These are phyloP conservation scores for Colletotrichum salicis DNA, from an alignment of 2,329 filamentous ascomycete genomes.

Conservation along the genomic window DNA sequence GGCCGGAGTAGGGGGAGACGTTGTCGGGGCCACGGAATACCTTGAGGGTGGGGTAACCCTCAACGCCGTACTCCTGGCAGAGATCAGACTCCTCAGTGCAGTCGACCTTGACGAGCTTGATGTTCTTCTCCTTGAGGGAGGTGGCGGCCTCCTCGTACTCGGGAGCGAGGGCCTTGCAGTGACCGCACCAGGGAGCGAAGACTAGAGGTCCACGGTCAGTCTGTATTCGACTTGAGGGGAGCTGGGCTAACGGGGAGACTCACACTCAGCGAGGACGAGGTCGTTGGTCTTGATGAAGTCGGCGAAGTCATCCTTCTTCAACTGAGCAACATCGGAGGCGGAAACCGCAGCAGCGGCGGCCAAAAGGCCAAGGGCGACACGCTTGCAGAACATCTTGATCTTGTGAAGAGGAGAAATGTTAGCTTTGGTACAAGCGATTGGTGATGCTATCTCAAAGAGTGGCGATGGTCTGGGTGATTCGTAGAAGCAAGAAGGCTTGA, in stretches of 20 bases:
- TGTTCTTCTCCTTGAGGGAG: conserved; percentile 86
- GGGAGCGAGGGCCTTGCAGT: conserved; percentile 97
- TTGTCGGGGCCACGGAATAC: conserved; percentile 93
- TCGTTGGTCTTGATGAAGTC: conserved; percentile 87
- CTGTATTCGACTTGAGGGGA: conserved; percentile 16
- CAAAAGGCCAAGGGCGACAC: conserved; percentile 64
- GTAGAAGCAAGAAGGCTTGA: neutral
- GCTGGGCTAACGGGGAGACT: conserved; percentile 46
- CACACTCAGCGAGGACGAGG: conserved; percentile 94
- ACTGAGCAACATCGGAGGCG: conserved; percentile 80
- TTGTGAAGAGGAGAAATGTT: conserved; percentile 2
- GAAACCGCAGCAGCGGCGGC: conserved; percentile 67
- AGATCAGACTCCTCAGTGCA: conserved; percentile 95
- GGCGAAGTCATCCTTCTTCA: conserved; percentile 88
- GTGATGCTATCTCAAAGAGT: neutral
- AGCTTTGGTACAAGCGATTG: neutral
- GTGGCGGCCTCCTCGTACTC: conserved; percentile 91
- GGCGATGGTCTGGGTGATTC: neutral
- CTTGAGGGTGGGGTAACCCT: conserved; percentile 99
- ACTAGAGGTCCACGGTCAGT: conserved; percentile 64
- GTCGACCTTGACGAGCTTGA: conserved; percentile 87
- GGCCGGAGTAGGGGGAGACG: conserved; percentile 84
- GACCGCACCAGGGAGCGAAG: conserved; percentile 96
- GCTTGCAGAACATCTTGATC: conserved; percentile 60
- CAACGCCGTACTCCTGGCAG: conserved; percentile 88